Evolutionary conservation across 2,329 filamentous ascomycete genomes (phyloP).

Genomic region (Cercospora sp.): DNA sequence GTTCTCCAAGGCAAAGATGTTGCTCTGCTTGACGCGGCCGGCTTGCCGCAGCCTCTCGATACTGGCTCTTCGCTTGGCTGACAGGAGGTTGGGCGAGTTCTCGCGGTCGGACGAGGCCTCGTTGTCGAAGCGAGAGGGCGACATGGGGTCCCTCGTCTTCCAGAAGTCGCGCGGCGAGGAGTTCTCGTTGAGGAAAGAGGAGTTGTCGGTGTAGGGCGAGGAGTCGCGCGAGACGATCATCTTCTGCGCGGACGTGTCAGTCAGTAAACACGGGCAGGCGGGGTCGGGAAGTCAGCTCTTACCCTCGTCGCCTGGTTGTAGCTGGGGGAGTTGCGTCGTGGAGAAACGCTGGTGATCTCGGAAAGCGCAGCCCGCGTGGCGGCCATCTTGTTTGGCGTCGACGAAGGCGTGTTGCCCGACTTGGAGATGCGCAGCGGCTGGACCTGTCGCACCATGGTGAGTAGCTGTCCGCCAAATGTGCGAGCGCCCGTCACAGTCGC

Average conservation of each 20-base stretch:
- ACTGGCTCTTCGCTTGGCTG: constrained; percentile 72
- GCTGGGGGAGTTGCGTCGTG: constrained; percentile 87
- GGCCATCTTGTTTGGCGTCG: constrained; percentile 64
- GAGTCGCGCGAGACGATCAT: constrained; percentile 70
- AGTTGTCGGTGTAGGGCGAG: constrained; percentile 63
- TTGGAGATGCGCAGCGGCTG: constrained; percentile 80
- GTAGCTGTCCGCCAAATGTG: constrained; percentile 1
- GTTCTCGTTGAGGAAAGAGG: constrained; percentile 29
- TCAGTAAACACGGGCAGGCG: constrained; percentile 27
- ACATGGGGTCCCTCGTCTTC: constrained; percentile 72
- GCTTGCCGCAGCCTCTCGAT: constrained; percentile 94
- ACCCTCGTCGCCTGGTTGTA: constrained; percentile 78
- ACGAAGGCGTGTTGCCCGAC: constrained; percentile 54
- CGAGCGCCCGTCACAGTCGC: not conserved
- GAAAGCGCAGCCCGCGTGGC: constrained; percentile 66
- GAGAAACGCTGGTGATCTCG: constrained; percentile 83
- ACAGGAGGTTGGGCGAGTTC: constrained; percentile 63
- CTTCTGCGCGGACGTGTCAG: constrained; percentile 54
- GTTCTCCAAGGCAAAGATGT: constrained; percentile 89
- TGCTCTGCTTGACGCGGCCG: constrained; percentile 96
- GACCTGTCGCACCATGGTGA: constrained; percentile 52
- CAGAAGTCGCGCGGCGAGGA: constrained; percentile 83
- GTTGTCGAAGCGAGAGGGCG: constrained; percentile 59
- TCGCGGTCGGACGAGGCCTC: constrained; percentile 66
- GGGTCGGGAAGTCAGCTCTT: constrained; percentile 8